Evolutionary conservation across 73 alveolate genomes (phyloP).

Genomic region (Paramecium sonneborni): DNA sequence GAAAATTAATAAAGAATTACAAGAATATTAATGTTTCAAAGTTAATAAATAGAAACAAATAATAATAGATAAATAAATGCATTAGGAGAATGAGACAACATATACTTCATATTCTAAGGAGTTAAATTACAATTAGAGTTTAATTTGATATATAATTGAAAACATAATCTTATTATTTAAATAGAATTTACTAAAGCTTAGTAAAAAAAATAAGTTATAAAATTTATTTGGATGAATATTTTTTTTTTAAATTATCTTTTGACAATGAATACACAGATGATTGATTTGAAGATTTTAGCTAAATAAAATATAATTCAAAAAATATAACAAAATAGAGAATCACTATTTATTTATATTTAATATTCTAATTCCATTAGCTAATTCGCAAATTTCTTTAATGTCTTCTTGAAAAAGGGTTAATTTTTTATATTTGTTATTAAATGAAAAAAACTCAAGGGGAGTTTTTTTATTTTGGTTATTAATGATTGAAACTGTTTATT

Average conservation of each 20-base stretch:
- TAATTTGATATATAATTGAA: background rate
- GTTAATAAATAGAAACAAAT: background rate
- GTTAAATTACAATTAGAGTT: background rate
- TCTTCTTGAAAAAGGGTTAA: background rate
- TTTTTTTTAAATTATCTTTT: no score
- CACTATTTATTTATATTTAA: background rate
- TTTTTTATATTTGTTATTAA: background rate
- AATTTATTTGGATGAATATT: no score
- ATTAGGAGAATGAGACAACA: background rate
- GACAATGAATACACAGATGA: no score
- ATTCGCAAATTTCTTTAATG: background rate
- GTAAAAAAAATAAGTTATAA: no score
- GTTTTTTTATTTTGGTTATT: background rate
- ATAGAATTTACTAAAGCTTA: no score
- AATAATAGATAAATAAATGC: background rate
- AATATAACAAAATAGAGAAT: background rate
- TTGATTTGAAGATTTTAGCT: no score
- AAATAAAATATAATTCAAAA: no score
- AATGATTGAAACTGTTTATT: background rate
- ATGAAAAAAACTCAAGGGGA: background rate
- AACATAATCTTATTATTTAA: background rate
- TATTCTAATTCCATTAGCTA: background rate
- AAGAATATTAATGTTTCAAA: background rate
- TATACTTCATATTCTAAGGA: conserved; percentile 2
- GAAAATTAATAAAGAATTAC: background rate